Evolutionary conservation across 257 asterid genomes (phyloP).

Genomic region (Marsdenia floribunda): DNA sequence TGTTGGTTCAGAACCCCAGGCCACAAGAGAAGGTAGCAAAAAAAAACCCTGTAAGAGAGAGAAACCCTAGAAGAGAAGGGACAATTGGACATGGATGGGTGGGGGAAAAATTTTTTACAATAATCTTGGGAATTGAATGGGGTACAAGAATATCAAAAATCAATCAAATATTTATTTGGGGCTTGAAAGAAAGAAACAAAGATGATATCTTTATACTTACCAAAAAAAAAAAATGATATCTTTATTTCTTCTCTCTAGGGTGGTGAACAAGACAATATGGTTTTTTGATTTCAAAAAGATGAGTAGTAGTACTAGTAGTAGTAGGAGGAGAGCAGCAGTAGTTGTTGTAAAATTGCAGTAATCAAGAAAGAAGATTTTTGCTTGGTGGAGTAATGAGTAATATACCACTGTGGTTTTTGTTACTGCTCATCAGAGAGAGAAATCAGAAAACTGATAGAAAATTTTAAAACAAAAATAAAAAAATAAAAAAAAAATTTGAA

Average conservation of each 20-base stretch:
- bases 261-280: background rate
- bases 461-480: no score
- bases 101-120: constrained; percentile 28
- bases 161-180: background rate
- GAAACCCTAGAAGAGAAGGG: constrained; percentile 40
- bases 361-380: background rate
- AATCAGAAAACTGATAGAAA: background rate
- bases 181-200: background rate
- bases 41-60: constrained; percentile 11
- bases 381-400: background rate
- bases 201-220: background rate
- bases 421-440: background rate
- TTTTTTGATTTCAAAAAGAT: background rate
- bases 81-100: background rate
- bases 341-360: background rate
- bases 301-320: no score
- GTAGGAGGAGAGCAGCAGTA: no score
- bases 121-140: constrained; percentile 50
- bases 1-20: constrained; percentile 63
- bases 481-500: no score
- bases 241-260: background rate
- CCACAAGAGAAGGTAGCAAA: background rate
- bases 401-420: background rate
- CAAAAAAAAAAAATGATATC: background rate
- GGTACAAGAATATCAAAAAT: constrained; percentile 17